A percentile compares a stretch with the other conserved stretches of the same genome.
Conservation (phyloP, 345 rosid genomes). For the Populus pruinosa region DNA sequence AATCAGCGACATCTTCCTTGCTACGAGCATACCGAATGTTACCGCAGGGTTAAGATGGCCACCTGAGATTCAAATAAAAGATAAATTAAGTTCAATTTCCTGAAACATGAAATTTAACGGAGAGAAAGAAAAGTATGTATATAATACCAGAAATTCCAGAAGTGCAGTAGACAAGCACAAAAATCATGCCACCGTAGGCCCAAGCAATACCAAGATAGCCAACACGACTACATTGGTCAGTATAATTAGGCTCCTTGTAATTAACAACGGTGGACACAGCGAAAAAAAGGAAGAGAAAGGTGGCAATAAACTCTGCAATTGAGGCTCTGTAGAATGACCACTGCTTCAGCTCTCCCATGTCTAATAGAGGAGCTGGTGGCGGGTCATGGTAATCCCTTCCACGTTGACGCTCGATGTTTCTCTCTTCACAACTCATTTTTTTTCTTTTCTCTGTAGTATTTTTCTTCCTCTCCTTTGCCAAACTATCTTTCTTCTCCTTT, state of each 20-base stretch:
- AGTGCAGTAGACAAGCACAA: constrained; percentile 64
- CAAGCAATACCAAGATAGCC: constrained; percentile 84
- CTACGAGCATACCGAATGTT: constrained; percentile 58
- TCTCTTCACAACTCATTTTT: too few species aligned
- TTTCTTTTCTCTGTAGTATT: too few species aligned
- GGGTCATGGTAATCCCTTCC: constrained; percentile 7
- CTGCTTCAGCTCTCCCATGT: not conserved
- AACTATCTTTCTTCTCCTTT: too few species aligned
- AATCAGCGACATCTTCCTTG: constrained; percentile 61
- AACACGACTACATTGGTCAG: constrained; percentile 63
- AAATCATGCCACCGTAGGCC: constrained; percentile 87
- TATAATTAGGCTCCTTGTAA: constrained; percentile 44
- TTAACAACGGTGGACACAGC: constrained; percentile 82
- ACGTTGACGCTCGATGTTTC: too few species aligned
- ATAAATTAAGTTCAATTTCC: not conserved
- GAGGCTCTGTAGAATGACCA: constrained; percentile 15
- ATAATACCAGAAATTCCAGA: constrained; percentile 71
- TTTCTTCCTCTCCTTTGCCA: too few species aligned
- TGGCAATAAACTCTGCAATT: constrained; percentile 8
- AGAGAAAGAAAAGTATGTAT: not conserved
- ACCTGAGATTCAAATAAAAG: constrained; percentile 33
- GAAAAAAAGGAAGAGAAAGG: constrained; percentile 73
- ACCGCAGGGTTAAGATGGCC: constrained; percentile 77
- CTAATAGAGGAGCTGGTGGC: constrained; percentile 12
- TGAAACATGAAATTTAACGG: not conserved